These are phyloP conservation scores for Amanita rimosa DNA, from an alignment of 768 basidiomycete genomes.

Conservation along the genomic window DNA sequence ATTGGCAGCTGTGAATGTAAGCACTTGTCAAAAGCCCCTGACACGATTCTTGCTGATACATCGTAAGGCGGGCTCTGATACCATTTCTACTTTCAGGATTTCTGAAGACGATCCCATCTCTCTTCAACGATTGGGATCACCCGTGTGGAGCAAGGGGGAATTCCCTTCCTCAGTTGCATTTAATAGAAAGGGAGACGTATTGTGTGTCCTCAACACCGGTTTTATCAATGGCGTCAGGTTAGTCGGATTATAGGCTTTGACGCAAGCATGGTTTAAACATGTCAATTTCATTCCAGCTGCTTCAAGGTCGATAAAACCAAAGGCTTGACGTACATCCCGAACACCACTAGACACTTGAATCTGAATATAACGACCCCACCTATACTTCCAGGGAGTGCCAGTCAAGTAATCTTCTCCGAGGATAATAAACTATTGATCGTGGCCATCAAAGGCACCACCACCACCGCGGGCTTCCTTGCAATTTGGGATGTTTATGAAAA, in stretches of 20 bases:
- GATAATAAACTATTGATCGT: background rate
- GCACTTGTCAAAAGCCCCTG: background rate
- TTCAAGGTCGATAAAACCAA: background rate
- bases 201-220: background rate
- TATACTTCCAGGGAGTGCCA: background rate
- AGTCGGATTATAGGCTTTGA: background rate
- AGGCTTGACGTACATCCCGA: background rate
- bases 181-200: background rate
- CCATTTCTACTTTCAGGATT: background rate
- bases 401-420: conserved; percentile 1
- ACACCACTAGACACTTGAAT: background rate
- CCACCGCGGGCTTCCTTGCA: background rate
- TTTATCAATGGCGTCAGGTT: background rate
- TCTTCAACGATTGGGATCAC: background rate
- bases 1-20: background rate
- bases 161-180: background rate
- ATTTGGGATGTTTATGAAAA: background rate
- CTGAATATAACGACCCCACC: background rate
- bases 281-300: background rate
- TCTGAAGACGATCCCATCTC: background rate
- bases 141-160: background rate
- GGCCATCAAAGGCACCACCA: background rate
- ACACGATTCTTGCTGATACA: background rate
- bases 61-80: background rate
- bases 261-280: background rate